Conservation (phyloP, 257 asterid genomes). For the Jasminum sambac region DNA sequence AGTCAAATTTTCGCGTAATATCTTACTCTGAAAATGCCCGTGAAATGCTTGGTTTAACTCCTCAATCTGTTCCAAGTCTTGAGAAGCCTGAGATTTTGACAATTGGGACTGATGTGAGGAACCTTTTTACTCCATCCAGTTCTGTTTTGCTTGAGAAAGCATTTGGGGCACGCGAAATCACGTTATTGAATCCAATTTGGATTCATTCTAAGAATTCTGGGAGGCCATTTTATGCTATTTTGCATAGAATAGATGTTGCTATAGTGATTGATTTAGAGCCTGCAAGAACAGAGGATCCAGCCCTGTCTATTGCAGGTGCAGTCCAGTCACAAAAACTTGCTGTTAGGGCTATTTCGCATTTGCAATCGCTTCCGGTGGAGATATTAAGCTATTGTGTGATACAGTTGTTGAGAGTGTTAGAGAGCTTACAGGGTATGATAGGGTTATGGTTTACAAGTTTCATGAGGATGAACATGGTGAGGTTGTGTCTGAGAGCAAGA, state of each 20-base stretch:
- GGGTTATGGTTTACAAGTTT: constrained; percentile 86
- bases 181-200: constrained; percentile 76
- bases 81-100: constrained; percentile 50
- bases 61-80: constrained; percentile 71
- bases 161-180: constrained; percentile 68
- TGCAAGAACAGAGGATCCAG: constrained; percentile 75
- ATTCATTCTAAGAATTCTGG: constrained; percentile 65
- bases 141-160: constrained; percentile 61
- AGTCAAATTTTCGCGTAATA: constrained; percentile 46
- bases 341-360: constrained; percentile 72
- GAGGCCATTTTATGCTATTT: constrained; percentile 74
- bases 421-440: constrained; percentile 75
- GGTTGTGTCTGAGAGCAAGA: constrained; percentile 63
- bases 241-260: constrained; percentile 86
- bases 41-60: constrained; percentile 62
- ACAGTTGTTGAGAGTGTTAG: constrained; percentile 68
- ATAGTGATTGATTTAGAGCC: constrained; percentile 87
- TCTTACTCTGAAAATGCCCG: constrained; percentile 69
- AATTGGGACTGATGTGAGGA: constrained; percentile 68
- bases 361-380: constrained; percentile 89
- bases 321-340: constrained; percentile 86
- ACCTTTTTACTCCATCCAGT: constrained; percentile 67
- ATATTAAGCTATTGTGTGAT: constrained; percentile 70
- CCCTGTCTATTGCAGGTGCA: constrained; percentile 77
- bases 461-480: constrained; percentile 83